These are phyloP conservation scores for Cystobasidium pallidum DNA, from an alignment of 1,284 basidiomycete species.

Conservation along the genomic window DNA sequence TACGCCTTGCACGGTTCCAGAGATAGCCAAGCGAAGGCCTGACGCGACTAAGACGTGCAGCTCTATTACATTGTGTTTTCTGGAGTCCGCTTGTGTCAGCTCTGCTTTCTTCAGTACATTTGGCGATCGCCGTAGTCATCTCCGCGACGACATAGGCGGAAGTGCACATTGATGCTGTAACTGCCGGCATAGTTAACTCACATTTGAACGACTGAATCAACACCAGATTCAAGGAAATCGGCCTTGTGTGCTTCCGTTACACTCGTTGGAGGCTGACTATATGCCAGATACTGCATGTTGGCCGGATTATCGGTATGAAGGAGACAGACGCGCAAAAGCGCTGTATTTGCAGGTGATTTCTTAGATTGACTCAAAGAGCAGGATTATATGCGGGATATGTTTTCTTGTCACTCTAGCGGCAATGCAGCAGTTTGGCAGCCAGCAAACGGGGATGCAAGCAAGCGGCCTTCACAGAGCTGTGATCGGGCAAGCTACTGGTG, in stretches of 20 bases:
- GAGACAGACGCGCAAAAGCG: background rate
- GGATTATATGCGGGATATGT: no score
- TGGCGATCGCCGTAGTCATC: background rate
- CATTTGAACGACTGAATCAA: slow-evolving; percentile 47
- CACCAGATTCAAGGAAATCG: slow-evolving; percentile 40
- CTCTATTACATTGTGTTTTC: slow-evolving; percentile 49
- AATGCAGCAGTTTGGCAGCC: no score
- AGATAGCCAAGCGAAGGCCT: slow-evolving; percentile 16
- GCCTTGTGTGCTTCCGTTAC: slow-evolving; percentile 47
- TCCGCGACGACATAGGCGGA: background rate
- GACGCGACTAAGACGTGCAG: slow-evolving; percentile 36
- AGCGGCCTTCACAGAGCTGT: no score
- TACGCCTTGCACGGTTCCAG: slow-evolving; percentile 45
- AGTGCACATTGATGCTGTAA: slow-evolving; percentile 10
- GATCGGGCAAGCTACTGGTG: no score
- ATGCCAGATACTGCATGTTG: slow-evolving; percentile 50
- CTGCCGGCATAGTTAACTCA: slow-evolving; percentile 29
- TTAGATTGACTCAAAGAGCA: no score
- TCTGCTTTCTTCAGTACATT: background rate
- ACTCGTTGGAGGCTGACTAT: slow-evolving; percentile 44
- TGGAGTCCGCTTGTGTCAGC: slow-evolving; percentile 17
- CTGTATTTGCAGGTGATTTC: no score
- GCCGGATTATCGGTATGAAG: background rate
- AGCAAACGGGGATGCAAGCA: no score
- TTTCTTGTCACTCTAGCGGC: no score